phyloP scores from a whole-genome alignment of 257 asterid genomes.

The Plantago major region DNA sequence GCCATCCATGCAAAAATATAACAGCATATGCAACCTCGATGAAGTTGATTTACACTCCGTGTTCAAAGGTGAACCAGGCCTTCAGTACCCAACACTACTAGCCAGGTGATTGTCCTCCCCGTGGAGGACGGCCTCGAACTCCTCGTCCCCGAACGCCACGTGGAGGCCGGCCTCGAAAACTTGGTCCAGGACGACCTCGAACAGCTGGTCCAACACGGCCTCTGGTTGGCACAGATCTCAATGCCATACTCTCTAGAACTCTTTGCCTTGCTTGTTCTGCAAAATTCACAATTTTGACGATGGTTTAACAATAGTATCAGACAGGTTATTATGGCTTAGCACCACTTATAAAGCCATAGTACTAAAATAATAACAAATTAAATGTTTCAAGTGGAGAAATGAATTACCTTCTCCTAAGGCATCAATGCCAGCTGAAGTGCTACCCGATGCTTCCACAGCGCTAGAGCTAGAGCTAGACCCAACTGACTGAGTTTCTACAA shows the following conservation, averaged over 20 bases:
- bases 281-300: constrained; percentile 49
- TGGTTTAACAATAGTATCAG: not conserved
- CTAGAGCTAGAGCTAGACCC: constrained; percentile 21
- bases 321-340: not conserved
- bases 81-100: constrained; percentile 15
- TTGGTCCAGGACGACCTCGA: constrained; percentile 31
- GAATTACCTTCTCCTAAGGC: constrained; percentile 43
- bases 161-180: not conserved
- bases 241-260: constrained; percentile 38
- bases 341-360: not conserved
- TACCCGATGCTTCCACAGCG: constrained; percentile 34
- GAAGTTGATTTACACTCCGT: no score
- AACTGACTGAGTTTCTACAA: constrained; percentile 35
- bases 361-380: not conserved
- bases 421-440: constrained; percentile 34
- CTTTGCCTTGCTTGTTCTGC: constrained; percentile 60
- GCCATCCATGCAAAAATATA: no score
- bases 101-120: constrained; percentile 51
- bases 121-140: constrained; percentile 46
- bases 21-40: no score
- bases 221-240: constrained; percentile 37
- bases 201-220: constrained; percentile 57
- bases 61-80: no score
- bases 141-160: constrained; percentile 48
- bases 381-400: constrained; percentile 13